Evolutionary conservation across 176 grass and related monocot genomes (phyloP).

Genomic region (Bonia amplexicaulis): DNA sequence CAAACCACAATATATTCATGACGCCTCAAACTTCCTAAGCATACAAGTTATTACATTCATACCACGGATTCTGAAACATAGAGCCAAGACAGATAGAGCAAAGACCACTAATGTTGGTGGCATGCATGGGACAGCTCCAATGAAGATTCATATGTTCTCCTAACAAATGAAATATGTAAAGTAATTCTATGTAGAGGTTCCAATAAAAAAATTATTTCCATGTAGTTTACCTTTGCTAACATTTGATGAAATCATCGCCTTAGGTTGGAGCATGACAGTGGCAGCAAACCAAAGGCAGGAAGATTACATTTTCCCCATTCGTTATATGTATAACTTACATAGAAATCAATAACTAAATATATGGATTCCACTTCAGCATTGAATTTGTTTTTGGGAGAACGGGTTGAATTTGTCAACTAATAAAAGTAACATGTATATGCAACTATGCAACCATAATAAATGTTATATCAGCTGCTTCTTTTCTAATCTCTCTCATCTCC

Average conservation of each 20-base stretch:
- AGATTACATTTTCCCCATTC: neutral
- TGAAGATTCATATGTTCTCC: neutral
- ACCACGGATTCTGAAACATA: neutral
- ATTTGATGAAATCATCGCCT: neutral
- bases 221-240: neutral
- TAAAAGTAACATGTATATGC: neutral
- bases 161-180: neutral
- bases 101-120: neutral
- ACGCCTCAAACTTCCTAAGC: neutral
- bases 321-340: neutral
- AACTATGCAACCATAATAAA: neutral
- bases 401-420: neutral
- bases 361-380: neutral
- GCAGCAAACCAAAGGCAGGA: neutral
- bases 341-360: neutral
- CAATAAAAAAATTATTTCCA: neutral
- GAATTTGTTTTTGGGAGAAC: neutral
- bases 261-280: neutral
- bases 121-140: neutral
- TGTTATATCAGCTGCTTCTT: neutral
- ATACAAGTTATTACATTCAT: neutral
- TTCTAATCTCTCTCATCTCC: neutral
- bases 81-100: neutral
- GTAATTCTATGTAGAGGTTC: neutral
- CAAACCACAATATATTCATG: neutral